Conservation (phyloP, 2,329 filamentous ascomycete species). For the Orbilia quercus region DNA sequence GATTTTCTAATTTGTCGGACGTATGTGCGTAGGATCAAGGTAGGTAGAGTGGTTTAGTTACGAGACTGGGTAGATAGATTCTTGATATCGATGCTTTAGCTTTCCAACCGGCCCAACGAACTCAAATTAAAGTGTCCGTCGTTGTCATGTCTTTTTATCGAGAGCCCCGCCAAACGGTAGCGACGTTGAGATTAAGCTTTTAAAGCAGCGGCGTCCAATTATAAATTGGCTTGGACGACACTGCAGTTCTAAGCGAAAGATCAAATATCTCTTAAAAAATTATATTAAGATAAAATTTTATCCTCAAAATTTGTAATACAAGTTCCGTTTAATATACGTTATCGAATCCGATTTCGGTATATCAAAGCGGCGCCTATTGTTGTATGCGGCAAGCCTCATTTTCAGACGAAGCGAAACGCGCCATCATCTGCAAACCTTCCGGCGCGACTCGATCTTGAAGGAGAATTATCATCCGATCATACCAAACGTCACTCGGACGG, state of each 20-base stretch:
- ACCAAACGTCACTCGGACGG: not conserved
- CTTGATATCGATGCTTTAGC: too few species aligned
- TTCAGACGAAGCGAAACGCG: constrained; percentile 18
- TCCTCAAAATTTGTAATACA: not conserved
- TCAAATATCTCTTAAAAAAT: too few species aligned
- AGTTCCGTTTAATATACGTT: too few species aligned
- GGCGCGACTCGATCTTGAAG: constrained; percentile 21
- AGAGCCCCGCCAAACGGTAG: constrained; percentile 40
- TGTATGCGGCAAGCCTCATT: constrained; percentile 29
- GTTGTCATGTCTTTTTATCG: constrained; percentile 15
- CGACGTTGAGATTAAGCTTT: too few species aligned
- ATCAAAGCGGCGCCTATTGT: not conserved
- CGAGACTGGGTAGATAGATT: too few species aligned
- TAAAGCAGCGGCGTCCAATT: too few species aligned
- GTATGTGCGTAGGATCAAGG: too few species aligned
- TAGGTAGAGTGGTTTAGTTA: too few species aligned
- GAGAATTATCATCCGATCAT: constrained; percentile 13
- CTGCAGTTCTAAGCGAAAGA: too few species aligned
- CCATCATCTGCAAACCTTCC: constrained; percentile 37
- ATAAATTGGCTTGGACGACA: too few species aligned
- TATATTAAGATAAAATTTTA: not conserved
- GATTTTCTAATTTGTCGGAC: too few species aligned
- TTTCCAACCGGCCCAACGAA: too few species aligned
- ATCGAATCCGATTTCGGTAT: not conserved
- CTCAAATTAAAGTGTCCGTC: constrained; percentile 53